Percentiles rank a stretch among this genome's conserved stretches.
These are phyloP conservation scores for Epichloe gansuensis DNA, from an alignment of 2,329 filamentous ascomycete genomes.

Conservation along the genomic window DNA sequence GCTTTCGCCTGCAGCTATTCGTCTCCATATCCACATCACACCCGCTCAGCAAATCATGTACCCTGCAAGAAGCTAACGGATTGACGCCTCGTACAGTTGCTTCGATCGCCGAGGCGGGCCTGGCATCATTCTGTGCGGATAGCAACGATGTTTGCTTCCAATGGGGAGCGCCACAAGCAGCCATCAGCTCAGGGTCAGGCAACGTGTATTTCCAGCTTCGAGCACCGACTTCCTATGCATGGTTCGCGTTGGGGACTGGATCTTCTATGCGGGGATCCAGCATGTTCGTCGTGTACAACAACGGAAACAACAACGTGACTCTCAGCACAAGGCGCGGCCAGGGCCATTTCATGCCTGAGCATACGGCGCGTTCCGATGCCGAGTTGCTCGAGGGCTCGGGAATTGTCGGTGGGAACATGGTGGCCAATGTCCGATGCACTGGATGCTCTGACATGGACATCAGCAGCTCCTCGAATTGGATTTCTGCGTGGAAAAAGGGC, in stretches of 20 bases:
- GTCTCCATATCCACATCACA: neutral
- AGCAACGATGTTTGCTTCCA: conserved; percentile 33
- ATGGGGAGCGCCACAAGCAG: conserved; percentile 40
- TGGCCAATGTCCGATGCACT: conserved; percentile 45
- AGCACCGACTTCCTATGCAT: conserved; percentile 38
- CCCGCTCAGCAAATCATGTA: neutral
- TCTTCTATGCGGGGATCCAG: conserved; percentile 41
- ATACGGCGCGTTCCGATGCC: conserved; percentile 31
- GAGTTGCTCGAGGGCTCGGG: conserved; percentile 48
- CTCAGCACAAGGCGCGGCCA: conserved; percentile 42
- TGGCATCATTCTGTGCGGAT: neutral
- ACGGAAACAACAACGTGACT: conserved; percentile 47
- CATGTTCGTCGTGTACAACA: conserved; percentile 51
- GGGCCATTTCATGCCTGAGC: conserved; percentile 35
- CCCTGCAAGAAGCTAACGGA: neutral
- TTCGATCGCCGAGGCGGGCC: neutral
- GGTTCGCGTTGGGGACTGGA: conserved; percentile 49
- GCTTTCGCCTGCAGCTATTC: neutral
- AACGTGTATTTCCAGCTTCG: conserved; percentile 50
- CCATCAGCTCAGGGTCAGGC: conserved; percentile 34
- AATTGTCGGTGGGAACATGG: conserved; percentile 37
- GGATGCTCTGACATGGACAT: conserved; percentile 39
- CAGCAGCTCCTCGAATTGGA: conserved; percentile 32
- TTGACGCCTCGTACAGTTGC: neutral
- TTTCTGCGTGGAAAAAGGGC: conserved; percentile 41